These are phyloP conservation scores for Panicum miliaceum DNA, from an alignment of 176 grass and related monocot species.

Conservation along the genomic window DNA sequence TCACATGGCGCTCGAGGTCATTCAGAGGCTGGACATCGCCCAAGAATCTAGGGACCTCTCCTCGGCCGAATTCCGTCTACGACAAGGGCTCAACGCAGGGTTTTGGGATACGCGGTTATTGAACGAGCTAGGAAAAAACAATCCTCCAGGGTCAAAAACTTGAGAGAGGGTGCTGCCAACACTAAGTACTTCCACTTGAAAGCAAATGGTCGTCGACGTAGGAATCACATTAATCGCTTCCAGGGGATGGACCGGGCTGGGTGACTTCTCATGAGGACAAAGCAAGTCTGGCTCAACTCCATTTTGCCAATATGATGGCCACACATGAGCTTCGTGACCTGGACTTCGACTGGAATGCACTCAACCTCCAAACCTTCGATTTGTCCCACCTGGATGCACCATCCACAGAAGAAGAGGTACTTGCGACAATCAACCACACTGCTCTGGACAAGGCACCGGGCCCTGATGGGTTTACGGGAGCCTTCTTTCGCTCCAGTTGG, in stretches of 20 bases:
- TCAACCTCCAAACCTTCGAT: no score
- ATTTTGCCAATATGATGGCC: no score
- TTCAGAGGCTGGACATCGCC: neutral
- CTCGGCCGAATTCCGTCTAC: fast-evolving
- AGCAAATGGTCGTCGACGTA: neutral
- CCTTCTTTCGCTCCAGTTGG: no score
- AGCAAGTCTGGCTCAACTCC: neutral
- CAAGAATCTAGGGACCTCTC: neutral
- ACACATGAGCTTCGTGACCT: no score
- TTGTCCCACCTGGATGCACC: neutral
- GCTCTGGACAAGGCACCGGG: no score
- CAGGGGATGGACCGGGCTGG: neutral
- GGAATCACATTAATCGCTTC: neutral
- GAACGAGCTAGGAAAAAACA: neutral
- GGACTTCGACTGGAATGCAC: no score
- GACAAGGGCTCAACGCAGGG: neutral
- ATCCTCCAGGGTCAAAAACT: neutral
- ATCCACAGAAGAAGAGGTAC: neutral
- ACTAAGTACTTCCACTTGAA: neutral
- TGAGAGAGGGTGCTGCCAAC: neutral
- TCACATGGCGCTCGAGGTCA: neutral
- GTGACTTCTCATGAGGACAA: neutral
- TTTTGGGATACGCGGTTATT: neutral
- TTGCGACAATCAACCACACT: no score
- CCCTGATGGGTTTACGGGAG: no score